These are phyloP conservation scores for Eremothecium cymbalariae DNA, from an alignment of 1,139 yeast species.

Conservation along the genomic window DNA sequence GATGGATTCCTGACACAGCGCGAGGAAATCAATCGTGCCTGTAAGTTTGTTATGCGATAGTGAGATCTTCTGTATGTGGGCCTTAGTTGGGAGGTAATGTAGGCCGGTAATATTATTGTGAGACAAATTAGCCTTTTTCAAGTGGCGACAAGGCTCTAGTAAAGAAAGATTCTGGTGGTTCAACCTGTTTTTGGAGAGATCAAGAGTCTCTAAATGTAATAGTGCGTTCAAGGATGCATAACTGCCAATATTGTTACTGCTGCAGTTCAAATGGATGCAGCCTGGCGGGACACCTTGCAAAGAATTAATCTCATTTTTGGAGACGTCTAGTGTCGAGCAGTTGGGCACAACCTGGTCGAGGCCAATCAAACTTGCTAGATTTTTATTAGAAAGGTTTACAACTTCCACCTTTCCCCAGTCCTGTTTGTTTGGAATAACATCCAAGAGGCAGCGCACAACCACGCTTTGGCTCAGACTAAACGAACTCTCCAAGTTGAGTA, in stretches of 20 bases:
- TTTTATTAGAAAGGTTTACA: slow-evolving; percentile 13
- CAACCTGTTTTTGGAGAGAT: slow-evolving; percentile 19
- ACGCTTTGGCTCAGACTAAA: slow-evolving; percentile 21
- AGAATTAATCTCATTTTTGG: slow-evolving; percentile 18
- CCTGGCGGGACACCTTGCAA: slow-evolving; percentile 18
- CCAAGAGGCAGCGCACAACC: slow-evolving; percentile 21
- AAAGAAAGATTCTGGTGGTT: slow-evolving; percentile 15
- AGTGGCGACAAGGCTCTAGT: slow-evolving; percentile 16
- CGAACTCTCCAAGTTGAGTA: slow-evolving; percentile 19
- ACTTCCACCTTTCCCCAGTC: slow-evolving; percentile 16
- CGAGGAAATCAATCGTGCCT: slow-evolving; percentile 22
- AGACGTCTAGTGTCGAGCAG: slow-evolving; percentile 17
- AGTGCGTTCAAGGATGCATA: slow-evolving; percentile 17
- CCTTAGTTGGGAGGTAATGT: slow-evolving; percentile 16
- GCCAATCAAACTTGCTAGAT: slow-evolving; percentile 17
- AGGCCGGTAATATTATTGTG: slow-evolving; percentile 20
- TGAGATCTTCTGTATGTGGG: slow-evolving; percentile 15
- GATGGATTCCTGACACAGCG: slow-evolving; percentile 11
- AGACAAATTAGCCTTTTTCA: slow-evolving; percentile 21
- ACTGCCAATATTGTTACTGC: slow-evolving; percentile 17
- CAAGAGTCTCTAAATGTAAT: slow-evolving; percentile 21
- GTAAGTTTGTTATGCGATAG: slow-evolving; percentile 20
- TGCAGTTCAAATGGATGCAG: slow-evolving; percentile 12
- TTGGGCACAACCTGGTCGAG: slow-evolving; percentile 21
- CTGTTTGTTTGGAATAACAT: slow-evolving; percentile 14